Conservation (phyloP, 371 early-diverging fungal species). For the Mortierella sp. region DNA sequence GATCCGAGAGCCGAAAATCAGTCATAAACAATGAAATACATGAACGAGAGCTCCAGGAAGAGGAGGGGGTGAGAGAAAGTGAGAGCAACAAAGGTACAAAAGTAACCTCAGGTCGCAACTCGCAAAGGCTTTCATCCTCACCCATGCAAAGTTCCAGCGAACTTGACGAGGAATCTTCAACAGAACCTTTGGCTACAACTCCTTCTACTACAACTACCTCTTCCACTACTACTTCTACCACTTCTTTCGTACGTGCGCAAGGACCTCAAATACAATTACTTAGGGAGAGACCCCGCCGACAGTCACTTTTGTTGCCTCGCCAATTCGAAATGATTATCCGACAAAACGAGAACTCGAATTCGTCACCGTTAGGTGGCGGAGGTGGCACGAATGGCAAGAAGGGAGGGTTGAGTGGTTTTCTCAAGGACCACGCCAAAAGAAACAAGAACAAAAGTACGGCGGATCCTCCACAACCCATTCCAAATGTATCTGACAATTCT, state of each 20-base stretch:
- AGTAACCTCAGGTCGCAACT: neutral
- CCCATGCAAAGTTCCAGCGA: neutral
- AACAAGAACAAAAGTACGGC: neutral
- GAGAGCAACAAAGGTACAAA: neutral
- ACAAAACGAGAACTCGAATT: neutral
- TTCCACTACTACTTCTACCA: neutral
- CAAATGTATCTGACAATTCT: neutral
- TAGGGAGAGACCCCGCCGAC: constrained; percentile 21
- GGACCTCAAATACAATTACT: neutral
- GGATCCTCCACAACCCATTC: neutral
- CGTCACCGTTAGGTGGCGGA: neutral
- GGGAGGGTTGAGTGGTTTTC: constrained; percentile 3
- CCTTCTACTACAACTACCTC: neutral
- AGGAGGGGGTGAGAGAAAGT: neutral
- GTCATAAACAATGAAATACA: neutral
- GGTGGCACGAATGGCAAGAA: neutral
- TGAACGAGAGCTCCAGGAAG: neutral
- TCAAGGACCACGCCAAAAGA: constrained; percentile 9
- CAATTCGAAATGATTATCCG: constrained; percentile 19
- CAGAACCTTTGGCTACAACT: neutral
- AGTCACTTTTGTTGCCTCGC: constrained; percentile 22
- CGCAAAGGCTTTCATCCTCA: neutral
- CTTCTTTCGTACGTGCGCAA: too few species aligned
- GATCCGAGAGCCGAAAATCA: neutral
- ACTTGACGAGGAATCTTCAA: neutral